Base-by-base conservation (phyloP, 805 yeast species). In the Saccharomycopsis fibuligera region DNA sequence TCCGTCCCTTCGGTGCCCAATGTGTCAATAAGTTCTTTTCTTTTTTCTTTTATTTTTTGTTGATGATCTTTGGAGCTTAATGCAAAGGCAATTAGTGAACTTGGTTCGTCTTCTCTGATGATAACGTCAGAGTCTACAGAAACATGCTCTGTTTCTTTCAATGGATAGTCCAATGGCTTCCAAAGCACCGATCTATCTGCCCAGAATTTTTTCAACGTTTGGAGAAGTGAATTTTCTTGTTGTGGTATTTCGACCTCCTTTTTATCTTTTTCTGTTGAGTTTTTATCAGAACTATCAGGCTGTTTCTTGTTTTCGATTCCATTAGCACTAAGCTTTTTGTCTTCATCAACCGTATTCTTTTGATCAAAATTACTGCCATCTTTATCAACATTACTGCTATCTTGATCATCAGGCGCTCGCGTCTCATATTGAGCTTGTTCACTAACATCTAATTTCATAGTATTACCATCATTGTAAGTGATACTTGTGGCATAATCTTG, bases 181-280 rank as follows among this genome's bases (percentile, higher is more conserved):
- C 98, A 95, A 19, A 93, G 73, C 0, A 97, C 93, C 1, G 98
- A 86, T 58, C 99, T 70, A 65, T 93, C 98, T 1, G 97, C 97
- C 98, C 98, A 93, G 64, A 93, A 93, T 58, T 82, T 87, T 0
- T 95, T 78, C 48, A 95, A 68, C 0, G 95, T 80, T 58, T 86
- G 87, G 68, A 93, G 76, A 31, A 93, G 64, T 0, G 96, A 83
- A 21, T 81, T 77, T 59, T 90, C 97, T 6, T 81, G 75, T 53
- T 69, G 77, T 2, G 68, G 65, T 3, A 62, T 56, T 36, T 60
- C 67, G 22, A 44, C 52, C 9, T 33, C 37, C n/a, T 42, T 42
- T 31, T n/a, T 22, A 19, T 17, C 16, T 17, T 27, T 22, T 12
- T 31, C 35, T 33, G 14, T 21, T 22, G 8, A 3, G 25, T 38